Percentiles rank a stretch among this genome's conserved stretches.
Conservation (phyloP, 345 rosid species). For the Rhizophora apiculata region DNA sequence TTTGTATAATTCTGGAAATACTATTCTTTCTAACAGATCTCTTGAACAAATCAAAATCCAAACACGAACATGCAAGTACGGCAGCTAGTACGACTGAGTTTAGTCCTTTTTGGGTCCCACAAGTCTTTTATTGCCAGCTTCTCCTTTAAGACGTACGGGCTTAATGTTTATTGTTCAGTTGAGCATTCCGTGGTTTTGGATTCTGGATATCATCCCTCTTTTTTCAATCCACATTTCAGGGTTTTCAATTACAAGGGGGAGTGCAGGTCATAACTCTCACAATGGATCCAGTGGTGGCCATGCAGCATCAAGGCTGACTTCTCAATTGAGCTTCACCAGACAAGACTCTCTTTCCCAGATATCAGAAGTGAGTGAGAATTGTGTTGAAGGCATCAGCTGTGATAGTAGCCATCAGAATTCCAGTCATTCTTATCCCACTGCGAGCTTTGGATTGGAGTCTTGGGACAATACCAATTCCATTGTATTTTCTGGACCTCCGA, state of each 20-base stretch:
- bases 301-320: conserved; percentile 55
- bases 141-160: neutral
- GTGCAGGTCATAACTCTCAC: conserved; percentile 43
- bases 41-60: too few relatives aligned
- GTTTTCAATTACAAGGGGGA: conserved; percentile 66
- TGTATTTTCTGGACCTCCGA: conserved; percentile 60
- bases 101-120: too few relatives aligned
- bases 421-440: conserved; percentile 38
- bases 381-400: conserved; percentile 46
- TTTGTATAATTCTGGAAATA: too few relatives aligned
- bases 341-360: conserved; percentile 73
- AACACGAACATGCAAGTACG: too few relatives aligned
- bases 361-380: conserved; percentile 60
- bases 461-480: conserved; percentile 77
- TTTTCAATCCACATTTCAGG: conserved; percentile 34
- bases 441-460: conserved; percentile 64
- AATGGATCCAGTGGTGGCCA: conserved; percentile 47
- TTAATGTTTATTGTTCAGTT: neutral
- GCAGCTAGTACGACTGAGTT: too few relatives aligned
- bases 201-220: neutral
- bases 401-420: conserved; percentile 39
- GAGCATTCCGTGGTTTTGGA: neutral
- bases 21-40: too few relatives aligned
- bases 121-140: neutral
- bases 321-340: conserved; percentile 75